Conservation (phyloP, 805 yeast genomes). For the Saturnispora diversa region DNA sequence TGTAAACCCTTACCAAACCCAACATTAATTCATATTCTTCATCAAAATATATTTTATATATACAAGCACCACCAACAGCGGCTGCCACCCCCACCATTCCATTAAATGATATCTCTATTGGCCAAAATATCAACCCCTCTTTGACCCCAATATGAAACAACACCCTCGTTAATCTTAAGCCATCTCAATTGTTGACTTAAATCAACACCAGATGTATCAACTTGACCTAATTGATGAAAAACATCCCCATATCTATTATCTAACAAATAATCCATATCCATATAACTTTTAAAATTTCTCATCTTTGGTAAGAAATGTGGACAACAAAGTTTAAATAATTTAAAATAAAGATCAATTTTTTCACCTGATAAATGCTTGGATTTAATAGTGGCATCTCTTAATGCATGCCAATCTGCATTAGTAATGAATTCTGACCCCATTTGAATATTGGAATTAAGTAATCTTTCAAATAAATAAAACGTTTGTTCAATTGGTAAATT, state of each 20-base stretch:
- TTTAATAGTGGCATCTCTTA: conserved; percentile 67
- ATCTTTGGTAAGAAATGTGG: conserved; percentile 36
- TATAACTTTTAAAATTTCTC: conserved; percentile 36
- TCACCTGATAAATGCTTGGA: conserved; percentile 31
- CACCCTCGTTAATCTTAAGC: conserved; percentile 21
- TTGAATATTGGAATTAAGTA: conserved; percentile 37
- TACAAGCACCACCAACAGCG: too few relatives aligned
- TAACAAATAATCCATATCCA: conserved; percentile 35
- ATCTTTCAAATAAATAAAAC: conserved; percentile 25
- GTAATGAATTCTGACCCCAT: conserved; percentile 52
- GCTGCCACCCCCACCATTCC: too few relatives aligned
- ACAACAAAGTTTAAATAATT: conserved; percentile 42
- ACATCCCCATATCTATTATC: conserved; percentile 32
- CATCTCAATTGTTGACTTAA: conserved; percentile 32
- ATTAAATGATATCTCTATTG: conserved; percentile 3
- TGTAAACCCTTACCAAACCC: too few relatives aligned
- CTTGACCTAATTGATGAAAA: conserved; percentile 26
- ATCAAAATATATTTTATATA: too few relatives aligned
- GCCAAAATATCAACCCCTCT: conserved; percentile 13
- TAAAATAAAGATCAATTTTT: conserved; percentile 46
- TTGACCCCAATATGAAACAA: conserved; percentile 15
- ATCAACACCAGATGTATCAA: conserved; percentile 31
- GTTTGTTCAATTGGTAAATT: conserved; percentile 47
- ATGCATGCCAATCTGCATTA: conserved; percentile 78
- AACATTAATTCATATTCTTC: too few relatives aligned